Evolutionary conservation across 2,329 filamentous ascomycete genomes (phyloP), one percentile per base, ranked within the genome.

Genomic region (Diaporthe citrichinensis): DNA sequence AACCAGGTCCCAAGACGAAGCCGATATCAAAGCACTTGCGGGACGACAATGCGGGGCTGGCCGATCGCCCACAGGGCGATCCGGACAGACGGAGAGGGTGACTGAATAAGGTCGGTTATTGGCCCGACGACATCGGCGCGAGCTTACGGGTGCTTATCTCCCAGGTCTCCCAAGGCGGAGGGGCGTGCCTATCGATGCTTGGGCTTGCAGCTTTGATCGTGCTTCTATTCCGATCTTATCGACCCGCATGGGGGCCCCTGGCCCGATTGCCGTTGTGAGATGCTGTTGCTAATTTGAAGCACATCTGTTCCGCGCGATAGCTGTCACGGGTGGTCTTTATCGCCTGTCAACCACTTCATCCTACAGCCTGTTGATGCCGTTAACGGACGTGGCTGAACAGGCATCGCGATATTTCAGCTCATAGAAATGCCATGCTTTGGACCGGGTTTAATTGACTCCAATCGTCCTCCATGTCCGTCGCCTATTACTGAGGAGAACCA

Each of bases 171-270:
- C 15, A 20, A 31, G 69, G 61, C 68, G 49, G 44, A 31, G 44
- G 49, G 59, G 57, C 58, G 25, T 49, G 44, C 53, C 46, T 62
- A 36, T 51, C 53, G 51, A 62, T 28, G 67, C 14, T 15, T 53
- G 44, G 57, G 31, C 55, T 51, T 12, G 61, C 20, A 51, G 44
- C 44, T 51, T 28, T 55, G 65, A 53, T 74, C 74, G 74, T 67
- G 51, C 34, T 12, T 25, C 65, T 55, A 59, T 44, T 62, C 75
- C 73, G 76, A 74, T 76, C 76, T 77, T 76, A 77, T 77, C 76
- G 39, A 49, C 44, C 57, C 31, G 58, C 51, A 61, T 39, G 15
- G n/a, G 34, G 28, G 23, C 8, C 25, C 20, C 36, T n/a, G 36
- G 46, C 31, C 31, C 31, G 34, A 62, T 57, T 68, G 17, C 58